Percentiles rank a stretch among this genome's conserved stretches.
These are phyloP conservation scores for Acorus gramineus DNA, from an alignment of 106 monocot species.

Conservation along the genomic window DNA sequence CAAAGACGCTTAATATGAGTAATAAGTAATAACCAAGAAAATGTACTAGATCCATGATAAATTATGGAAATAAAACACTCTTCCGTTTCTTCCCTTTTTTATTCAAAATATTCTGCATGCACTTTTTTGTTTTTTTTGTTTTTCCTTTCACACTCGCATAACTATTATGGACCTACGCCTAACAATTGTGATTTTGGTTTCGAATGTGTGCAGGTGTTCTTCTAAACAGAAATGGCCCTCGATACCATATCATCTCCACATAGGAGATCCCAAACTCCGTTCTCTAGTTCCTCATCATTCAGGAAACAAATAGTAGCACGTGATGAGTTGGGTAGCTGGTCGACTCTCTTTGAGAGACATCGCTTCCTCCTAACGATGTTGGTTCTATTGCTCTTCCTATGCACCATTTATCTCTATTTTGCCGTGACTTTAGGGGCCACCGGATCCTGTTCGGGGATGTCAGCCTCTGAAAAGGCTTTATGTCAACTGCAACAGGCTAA, in stretches of 20 bases:
- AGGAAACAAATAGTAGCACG: slow-evolving; percentile 31
- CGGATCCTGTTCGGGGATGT: slow-evolving; percentile 43
- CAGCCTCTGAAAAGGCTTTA: slow-evolving; percentile 43
- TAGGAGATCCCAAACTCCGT: slow-evolving; percentile 48
- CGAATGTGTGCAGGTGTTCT: slow-evolving; percentile 9
- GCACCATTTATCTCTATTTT: slow-evolving; percentile 87
- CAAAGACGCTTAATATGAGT: too few species aligned
- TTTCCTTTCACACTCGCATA: too few species aligned
- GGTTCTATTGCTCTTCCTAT: slow-evolving; percentile 53
- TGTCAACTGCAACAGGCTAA: slow-evolving; percentile 33
- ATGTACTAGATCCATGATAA: too few species aligned
- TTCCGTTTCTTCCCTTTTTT: too few species aligned
- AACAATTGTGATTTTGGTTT: background rate
- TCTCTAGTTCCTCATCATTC: slow-evolving; percentile 21
- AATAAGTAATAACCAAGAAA: too few species aligned
- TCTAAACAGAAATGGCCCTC: slow-evolving; percentile 28
- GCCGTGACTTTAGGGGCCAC: slow-evolving; percentile 54
- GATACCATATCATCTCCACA: slow-evolving; percentile 67
- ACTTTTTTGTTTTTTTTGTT: too few species aligned
- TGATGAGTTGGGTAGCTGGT: slow-evolving; percentile 54
- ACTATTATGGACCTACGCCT: background rate
- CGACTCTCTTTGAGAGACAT: slow-evolving; percentile 54
- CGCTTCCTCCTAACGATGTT: slow-evolving; percentile 79
- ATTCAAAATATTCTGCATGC: too few species aligned
- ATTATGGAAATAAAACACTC: too few species aligned